Evolutionary conservation across 495 filamentous ascomycete genomes (phyloP).

Genomic region (Recurvomyces mirabilis): DNA sequence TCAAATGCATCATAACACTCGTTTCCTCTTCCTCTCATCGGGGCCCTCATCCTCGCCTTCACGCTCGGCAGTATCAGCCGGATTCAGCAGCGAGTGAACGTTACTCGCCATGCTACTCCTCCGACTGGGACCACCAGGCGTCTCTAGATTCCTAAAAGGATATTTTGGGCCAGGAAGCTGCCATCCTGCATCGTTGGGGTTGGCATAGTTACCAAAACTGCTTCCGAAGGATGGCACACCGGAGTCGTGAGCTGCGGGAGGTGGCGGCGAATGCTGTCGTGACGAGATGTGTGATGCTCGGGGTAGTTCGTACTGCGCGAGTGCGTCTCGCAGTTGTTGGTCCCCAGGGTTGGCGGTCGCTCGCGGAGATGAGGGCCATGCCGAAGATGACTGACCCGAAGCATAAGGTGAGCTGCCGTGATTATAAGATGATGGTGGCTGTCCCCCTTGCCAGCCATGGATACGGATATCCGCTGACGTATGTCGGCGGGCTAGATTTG

Average conservation of each 20-base stretch:
- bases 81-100: conserved; percentile 72
- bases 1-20: conserved; percentile 25
- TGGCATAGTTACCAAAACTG: conserved; percentile 29
- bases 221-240: conserved; percentile 13
- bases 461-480: conserved; percentile 93
- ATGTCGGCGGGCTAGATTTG: conserved; percentile 71
- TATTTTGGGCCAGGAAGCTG: conserved; percentile 41
- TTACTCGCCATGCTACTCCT: conserved; percentile 66
- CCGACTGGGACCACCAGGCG: conserved; percentile 48
- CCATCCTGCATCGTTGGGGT: conserved; percentile 48
- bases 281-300: conserved; percentile 45
- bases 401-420: conserved; percentile 56
- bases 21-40: conserved; percentile 32
- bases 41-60: conserved; percentile 54
- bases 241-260: conserved; percentile 43
- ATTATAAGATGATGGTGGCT: conserved; percentile 14
- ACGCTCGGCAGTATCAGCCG: conserved; percentile 62
- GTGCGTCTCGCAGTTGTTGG: conserved; percentile 68
- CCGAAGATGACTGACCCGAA: conserved; percentile 58
- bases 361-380: conserved; percentile 52
- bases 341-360: conserved; percentile 38
- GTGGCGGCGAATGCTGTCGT: conserved; percentile 55
- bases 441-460: conserved; percentile 64
- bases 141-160: conserved; percentile 33
- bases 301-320: conserved; percentile 68